Base-by-base conservation (phyloP, 1,284 basidiomycete species). In the Irpex lacteus region DNA sequence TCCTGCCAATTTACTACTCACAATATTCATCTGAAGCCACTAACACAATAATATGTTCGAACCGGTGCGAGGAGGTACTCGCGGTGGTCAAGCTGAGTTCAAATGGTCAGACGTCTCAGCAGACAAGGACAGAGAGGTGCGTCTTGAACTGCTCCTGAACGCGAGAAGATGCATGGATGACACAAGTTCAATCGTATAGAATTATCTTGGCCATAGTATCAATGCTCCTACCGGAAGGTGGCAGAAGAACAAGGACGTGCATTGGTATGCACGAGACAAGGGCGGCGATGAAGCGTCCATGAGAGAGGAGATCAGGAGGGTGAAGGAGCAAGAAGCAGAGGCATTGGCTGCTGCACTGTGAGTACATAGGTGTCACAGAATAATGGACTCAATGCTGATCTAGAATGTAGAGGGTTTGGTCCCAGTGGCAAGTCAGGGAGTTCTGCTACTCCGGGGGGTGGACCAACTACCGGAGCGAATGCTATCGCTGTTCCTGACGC, bases 181-280 rank as follows among this genome's bases (percentile, higher is more conserved):
- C 38, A 13, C 49, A 47, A 34, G 37, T 34, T 21, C 52, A n/a
- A 62, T 15, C 60, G 49, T 57, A 66, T 75, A 95, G 89, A 90
- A 96, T 75, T 96, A 96, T 74, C 87, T 97, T 1, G 95, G 95
- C 4, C 91, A 95, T 72, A 94, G 94, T 67, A 89, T 96, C 76
- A 95, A 96, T 71, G 95, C 94, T 0, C 95, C 95, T 0, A 93
- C 92, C 2, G 95, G 95, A 3, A 82, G 95, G 67, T 97, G 95
- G 95, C 95, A 97, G 77, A 96, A 95, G 79, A 94, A 94, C 79
- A 95, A 96, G 74, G 95, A 97, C 71, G 80, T 97, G 18, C 95
- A 97, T 73, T 97, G 95, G 95, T 97, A 97, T 73, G 85, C 80
- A 66, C 87, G 95, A 40, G 92, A 95, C 1, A 52, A 76, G 0